Evolutionary conservation across 139 green algal genomes (phyloP), one percentile per base, ranked within the genome.

Genomic region (Penium margaritaceum): DNA sequence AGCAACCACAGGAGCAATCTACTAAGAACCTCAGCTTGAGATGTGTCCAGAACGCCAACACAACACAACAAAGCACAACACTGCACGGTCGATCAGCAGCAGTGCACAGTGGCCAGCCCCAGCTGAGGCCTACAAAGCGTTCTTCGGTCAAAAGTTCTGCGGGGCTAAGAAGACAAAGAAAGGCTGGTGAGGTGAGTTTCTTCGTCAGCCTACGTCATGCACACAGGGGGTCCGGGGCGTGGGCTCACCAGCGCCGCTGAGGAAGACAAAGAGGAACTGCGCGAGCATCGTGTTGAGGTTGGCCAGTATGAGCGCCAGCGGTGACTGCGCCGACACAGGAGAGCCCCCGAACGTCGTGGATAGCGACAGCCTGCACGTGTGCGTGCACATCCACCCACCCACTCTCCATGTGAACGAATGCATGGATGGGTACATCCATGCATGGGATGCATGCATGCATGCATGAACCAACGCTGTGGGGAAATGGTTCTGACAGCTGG

Each of bases 211-310:
- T n/a, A n/a, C n/a, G n/a, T n/a, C n/a, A n/a, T n/a, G n/a, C n/a
- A n/a, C n/a, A n/a, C n/a, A n/a, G n/a, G n/a, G n/a, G n/a, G n/a
- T n/a, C n/a, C n/a, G n/a, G n/a, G n/a, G n/a, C n/a, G n/a, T n/a
- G n/a, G n/a, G n/a, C n/a, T n/a, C n/a, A 75, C 70, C 70, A 55
- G 70, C 70, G 27, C 70, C 70, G 51, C 61, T 74, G 36, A 79
- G 39, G 44, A 79, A 79, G 38, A 79, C 72, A 35, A 79, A 79
- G 32, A 67, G 51, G 53, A 79, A 61, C 63, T 79, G 62, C 0
- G 72, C 72, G 63, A 75, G 29, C 15, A 79, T 63, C 4, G 63
- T 79, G 30, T 79, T 74, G 35, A 74, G 29, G 62, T 79, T 79
- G 33, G 62, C 63, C 35, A 79, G 33, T 15, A 79, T 51, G 24